Percentiles rank a stretch among this genome's conserved stretches.
phyloP scores from a whole-genome alignment of 306 rosid genomes.

The peach (Prunus persica) region Prunus_persica_NCBIv2 NC_034014.1:186001-186500 shows the following conservation, averaged over 20 bases:
- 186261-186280: background rate
- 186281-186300: background rate
- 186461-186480: background rate
- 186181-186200: too few relatives aligned
- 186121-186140: too few relatives aligned
- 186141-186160: too few relatives aligned
- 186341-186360: slow-evolving; percentile 36
- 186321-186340: slow-evolving; percentile 28
- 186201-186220: too few relatives aligned
- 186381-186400: background rate
- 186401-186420: background rate
- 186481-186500: background rate
- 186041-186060: too few relatives aligned
- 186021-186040: too few relatives aligned
- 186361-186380: slow-evolving; percentile 25
- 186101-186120: too few relatives aligned
- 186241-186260: background rate
- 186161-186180: too few relatives aligned
- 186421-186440: slow-evolving; percentile 17
- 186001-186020: too few relatives aligned
- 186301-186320: background rate
- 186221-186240: background rate
- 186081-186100: too few relatives aligned
- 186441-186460: slow-evolving; percentile 42
- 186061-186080: too few relatives aligned